Conservation (phyloP, 31 red algal genomes). For the Odonthalia washingtoniensis region DNA sequence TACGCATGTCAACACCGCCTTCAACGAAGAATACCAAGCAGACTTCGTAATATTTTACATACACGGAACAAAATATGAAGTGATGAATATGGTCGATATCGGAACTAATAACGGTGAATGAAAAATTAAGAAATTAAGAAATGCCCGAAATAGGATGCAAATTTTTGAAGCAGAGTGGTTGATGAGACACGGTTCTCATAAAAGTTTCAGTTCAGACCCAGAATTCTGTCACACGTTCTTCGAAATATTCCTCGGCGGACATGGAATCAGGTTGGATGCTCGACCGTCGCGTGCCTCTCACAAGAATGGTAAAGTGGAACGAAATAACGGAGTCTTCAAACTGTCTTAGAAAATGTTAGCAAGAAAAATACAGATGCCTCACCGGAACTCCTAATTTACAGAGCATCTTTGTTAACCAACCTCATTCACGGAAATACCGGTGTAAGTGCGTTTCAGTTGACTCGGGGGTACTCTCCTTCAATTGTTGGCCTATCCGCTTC, state of each 20-base stretch:
- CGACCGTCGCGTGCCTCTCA: background rate
- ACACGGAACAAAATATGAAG: background rate
- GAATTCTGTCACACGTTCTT: conserved; percentile 4
- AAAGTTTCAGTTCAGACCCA: conserved; percentile 10
- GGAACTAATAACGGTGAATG: background rate
- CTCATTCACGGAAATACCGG: conserved; percentile 8
- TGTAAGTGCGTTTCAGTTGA: conserved; percentile 22
- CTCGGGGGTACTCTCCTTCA: conserved; percentile 41
- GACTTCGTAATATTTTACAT: conserved; percentile 10
- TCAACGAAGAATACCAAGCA: conserved; percentile 5
- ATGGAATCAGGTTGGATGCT: background rate
- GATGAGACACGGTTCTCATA: background rate
- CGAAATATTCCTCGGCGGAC: background rate
- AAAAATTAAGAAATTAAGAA: no score
- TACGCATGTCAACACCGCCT: conserved; percentile 4
- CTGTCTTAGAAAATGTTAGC: background rate
- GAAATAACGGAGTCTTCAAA: background rate
- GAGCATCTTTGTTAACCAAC: conserved; percentile 17
- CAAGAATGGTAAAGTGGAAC: conserved; percentile 11
- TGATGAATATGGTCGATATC: conserved; percentile 19
- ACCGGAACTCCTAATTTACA: no score
- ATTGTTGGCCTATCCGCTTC: conserved; percentile 18
- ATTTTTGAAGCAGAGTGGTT: background rate
- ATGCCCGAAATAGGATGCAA: no score
- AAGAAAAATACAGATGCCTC: no score